Base-by-base conservation (phyloP, 2,329 filamentous ascomycete species). In the Pseudocercospora cruenta region DNA sequence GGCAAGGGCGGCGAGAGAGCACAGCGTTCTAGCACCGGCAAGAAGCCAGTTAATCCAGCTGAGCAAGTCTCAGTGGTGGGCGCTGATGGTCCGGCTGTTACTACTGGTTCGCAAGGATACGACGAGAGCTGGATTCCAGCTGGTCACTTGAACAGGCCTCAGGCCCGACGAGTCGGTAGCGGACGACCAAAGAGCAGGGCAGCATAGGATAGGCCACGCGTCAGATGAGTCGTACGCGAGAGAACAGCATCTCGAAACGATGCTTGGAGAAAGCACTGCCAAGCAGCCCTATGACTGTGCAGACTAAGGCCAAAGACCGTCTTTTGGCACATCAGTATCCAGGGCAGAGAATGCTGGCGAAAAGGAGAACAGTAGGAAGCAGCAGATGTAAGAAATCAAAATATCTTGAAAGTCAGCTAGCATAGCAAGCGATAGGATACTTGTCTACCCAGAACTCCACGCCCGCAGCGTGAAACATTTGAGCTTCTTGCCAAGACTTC, bases 121-220 rank as follows among this genome's bases (percentile, higher is more conserved):
- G 94, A 97, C 75, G 90, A 94, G 84, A 92, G 90, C 84, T 97
- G 94, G 94, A 97, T 97, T 74, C 93, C 94, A 31, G 88, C 89
- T 69, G 88, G 91, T 79, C 94, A 98, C 82, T 88, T 97, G 80
- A 92, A 94, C 84, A 90, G 92, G 73, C 94, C 94, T 43, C 85
- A 91, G 72, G 91, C 87, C 55, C 84, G 84, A 73, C 84, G 87
- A 72, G 84, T 89, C 63, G 86, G 87, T 76, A 84, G 84, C 67
- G 78, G 78, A 65, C 75, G 78, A 61, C 76, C 79, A 36, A 82
- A 82, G 74, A 79, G 77, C 71, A 78, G 75, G 69, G 77, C 75
- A 51, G 71, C 73, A 33, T 72, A 69, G 60, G 64, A 47, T 26
- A 59, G 60, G 14, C 8, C 57, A 54, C 14, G 39, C 36, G 4